Conservation (phyloP, 2,329 filamentous ascomycete species). For the Cytospora chrysosperma region DNA sequence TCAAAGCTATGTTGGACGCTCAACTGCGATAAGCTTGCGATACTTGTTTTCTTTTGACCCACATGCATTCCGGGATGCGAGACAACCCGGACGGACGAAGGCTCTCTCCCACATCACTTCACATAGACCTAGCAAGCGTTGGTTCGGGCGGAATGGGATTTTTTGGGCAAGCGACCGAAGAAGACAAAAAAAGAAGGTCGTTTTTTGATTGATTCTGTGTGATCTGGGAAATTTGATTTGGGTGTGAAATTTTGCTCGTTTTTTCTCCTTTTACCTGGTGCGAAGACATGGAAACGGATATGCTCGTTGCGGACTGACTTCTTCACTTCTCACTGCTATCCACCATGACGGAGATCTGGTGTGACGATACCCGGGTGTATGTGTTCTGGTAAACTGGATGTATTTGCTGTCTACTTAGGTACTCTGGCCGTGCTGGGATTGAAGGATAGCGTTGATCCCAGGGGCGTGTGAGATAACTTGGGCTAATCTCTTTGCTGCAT, state of each 20-base stretch:
- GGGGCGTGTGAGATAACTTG: background rate
- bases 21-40: conserved; percentile 12
- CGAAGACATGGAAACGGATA: background rate
- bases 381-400: background rate
- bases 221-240: background rate
- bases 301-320: conserved; percentile 2
- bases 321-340: conserved; percentile 6
- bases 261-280: background rate
- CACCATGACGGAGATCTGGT: conserved; percentile 7
- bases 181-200: conserved; percentile 3
- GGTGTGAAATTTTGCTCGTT: background rate
- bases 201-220: background rate
- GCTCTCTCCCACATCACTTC: conserved; percentile 4
- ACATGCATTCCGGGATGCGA: conserved; percentile 5
- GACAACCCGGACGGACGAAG: conserved; percentile 5
- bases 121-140: background rate
- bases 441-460: background rate
- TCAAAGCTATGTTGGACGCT: conserved; percentile 56
- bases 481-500: background rate
- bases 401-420: background rate
- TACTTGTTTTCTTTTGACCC: background rate
- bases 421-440: background rate
- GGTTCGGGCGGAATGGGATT: background rate
- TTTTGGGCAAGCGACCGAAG: conserved; percentile 3
- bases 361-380: conserved; percentile 22